Evolutionary conservation across 441 rosid species (phyloP).

Genomic region (Biscutella auriculata): DNA sequence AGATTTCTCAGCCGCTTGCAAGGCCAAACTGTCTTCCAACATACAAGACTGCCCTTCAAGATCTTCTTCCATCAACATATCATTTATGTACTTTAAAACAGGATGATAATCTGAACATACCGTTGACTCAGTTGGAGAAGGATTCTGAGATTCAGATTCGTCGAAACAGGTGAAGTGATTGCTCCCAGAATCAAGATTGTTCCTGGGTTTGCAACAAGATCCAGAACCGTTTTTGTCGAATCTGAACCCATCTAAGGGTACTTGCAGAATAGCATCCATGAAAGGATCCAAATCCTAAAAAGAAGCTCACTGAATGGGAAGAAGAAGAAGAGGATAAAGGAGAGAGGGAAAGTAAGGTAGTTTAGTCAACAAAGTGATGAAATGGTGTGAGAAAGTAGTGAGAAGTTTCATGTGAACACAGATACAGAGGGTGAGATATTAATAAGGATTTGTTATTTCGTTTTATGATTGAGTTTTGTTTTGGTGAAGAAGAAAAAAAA

Average conservation of each 20-base stretch:
- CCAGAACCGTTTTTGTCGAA: conserved; percentile 16
- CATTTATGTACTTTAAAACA: conserved; percentile 58
- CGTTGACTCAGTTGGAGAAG: conserved; percentile 7
- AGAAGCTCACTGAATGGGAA: background rate
- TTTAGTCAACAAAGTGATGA: conserved; percentile 11
- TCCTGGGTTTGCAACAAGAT: conserved; percentile 20
- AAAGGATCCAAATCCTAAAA: background rate
- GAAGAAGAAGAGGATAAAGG: background rate
- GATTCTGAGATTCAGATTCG: conserved; percentile 16
- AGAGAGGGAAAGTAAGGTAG: background rate
- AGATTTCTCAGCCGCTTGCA: conserved; percentile 76
- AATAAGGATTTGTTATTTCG: background rate
- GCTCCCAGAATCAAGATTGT: conserved; percentile 12
- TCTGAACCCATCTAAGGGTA: conserved; percentile 13
- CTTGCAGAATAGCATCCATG: conserved; percentile 25
- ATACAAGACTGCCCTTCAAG: conserved; percentile 48
- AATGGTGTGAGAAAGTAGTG: background rate
- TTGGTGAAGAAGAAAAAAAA: conserved; percentile 13
- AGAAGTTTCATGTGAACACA: conserved; percentile 21
- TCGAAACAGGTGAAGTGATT: conserved; percentile 1
- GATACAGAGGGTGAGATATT: background rate
- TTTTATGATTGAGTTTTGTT: background rate
- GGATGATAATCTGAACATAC: conserved; percentile 21
- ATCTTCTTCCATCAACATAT: conserved; percentile 78
- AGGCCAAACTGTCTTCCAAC: conserved; percentile 71